Conservation (phyloP, 208 protist genomes). For the Leishmania mexicana region DNA sequence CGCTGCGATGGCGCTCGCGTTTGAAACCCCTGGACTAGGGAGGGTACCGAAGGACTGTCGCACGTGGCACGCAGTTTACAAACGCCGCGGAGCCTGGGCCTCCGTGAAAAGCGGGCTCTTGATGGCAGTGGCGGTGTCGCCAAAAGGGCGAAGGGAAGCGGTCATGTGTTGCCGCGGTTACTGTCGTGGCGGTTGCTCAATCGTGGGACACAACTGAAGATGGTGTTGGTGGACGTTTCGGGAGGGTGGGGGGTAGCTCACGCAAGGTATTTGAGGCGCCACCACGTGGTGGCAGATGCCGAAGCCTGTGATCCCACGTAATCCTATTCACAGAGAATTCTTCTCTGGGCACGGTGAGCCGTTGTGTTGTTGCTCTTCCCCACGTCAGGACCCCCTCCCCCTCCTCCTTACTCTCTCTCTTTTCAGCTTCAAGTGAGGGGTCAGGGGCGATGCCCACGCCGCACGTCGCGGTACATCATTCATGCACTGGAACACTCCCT, state of each 20-base stretch:
- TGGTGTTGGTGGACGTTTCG: not conserved
- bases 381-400: not conserved
- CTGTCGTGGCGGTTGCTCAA: not conserved
- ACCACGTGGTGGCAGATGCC: not conserved
- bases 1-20: not conserved
- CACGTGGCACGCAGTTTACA: not conserved
- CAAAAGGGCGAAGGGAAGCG: not conserved
- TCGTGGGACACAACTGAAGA: not conserved
- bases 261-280: not conserved
- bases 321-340: not conserved
- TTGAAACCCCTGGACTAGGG: not conserved
- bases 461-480: not conserved
- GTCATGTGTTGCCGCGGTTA: not conserved
- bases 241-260: not conserved
- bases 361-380: not conserved
- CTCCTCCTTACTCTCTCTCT: not conserved
- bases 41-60: not conserved
- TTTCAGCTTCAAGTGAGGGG: not conserved
- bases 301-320: not conserved
- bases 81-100: not conserved
- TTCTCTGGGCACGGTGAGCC: not conserved
- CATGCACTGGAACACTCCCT: not conserved
- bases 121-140: not conserved
- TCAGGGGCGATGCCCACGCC: not conserved
- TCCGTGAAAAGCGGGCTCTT: not conserved